Evolutionary conservation across 306 rosid species (phyloP).

Genomic region (Medicago lupulina): DNA sequence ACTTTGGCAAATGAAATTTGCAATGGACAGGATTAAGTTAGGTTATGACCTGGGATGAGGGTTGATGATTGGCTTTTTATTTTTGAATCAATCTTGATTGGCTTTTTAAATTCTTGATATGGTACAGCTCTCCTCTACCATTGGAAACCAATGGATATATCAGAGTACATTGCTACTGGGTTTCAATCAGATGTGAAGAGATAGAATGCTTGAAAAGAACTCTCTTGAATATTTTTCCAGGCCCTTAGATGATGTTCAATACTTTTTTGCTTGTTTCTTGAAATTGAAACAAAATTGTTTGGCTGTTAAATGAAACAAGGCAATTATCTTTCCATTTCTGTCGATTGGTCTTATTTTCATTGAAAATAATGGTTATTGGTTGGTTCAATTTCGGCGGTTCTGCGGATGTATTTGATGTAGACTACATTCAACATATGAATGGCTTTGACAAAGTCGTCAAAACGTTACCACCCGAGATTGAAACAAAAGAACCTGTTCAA

Average conservation of each 20-base stretch:
- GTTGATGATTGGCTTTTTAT: conserved; percentile 39
- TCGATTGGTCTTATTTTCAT: conserved; percentile 9
- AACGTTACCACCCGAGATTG: conserved; percentile 70
- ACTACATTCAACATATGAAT: conserved; percentile 66
- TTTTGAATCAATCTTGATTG: conserved; percentile 69
- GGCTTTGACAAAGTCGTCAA: conserved; percentile 78
- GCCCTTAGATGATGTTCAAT: neutral
- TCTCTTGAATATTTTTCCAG: conserved; percentile 37
- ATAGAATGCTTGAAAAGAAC: conserved; percentile 54
- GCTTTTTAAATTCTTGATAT: conserved; percentile 61
- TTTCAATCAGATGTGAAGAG: conserved; percentile 96
- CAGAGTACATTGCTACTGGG: conserved; percentile 97
- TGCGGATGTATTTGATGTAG: conserved; percentile 84
- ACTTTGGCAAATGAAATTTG: neutral
- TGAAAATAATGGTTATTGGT: conserved; percentile 10
- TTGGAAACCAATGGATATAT: conserved; percentile 76
- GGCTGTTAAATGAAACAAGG: conserved; percentile 90
- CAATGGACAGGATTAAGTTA: neutral
- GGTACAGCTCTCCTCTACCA: conserved; percentile 74
- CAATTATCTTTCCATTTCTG: conserved; percentile 38
- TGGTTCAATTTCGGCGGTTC: conserved; percentile 67
- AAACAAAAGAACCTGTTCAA: conserved; percentile 68
- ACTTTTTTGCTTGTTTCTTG: conserved; percentile 37
- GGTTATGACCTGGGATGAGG: conserved; percentile 31
- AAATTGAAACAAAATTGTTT: conserved; percentile 52